These are phyloP conservation scores for Tolypocladium sp. DNA, from an alignment of 2,329 filamentous ascomycete genomes.

Conservation along the genomic window DNA sequence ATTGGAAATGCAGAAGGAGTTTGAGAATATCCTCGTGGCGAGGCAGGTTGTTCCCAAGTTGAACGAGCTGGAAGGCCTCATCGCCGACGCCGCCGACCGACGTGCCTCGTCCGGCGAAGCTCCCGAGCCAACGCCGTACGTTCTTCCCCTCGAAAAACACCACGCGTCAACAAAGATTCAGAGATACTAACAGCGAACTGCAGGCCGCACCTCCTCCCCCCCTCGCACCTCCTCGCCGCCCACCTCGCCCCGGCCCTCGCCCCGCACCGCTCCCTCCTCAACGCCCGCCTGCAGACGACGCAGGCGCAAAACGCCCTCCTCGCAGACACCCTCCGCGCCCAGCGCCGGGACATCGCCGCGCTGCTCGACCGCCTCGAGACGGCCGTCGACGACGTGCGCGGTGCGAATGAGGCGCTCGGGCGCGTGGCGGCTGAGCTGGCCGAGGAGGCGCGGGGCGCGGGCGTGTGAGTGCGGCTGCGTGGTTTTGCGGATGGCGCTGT, in stretches of 20 bases:
- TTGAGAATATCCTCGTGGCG: slow-evolving; percentile 41
- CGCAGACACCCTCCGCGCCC: slow-evolving; percentile 39
- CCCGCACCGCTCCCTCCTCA: slow-evolving; percentile 45
- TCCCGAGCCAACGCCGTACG: slow-evolving; percentile 36
- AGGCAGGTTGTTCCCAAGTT: slow-evolving; percentile 46
- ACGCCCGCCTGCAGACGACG: slow-evolving; percentile 45
- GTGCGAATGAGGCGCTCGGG: slow-evolving; percentile 39
- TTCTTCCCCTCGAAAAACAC: slow-evolving; percentile 2
- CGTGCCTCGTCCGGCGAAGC: slow-evolving; percentile 12
- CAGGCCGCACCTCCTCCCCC: slow-evolving; percentile 49
- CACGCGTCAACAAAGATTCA: too few relatives aligned
- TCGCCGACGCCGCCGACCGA: slow-evolving; percentile 36
- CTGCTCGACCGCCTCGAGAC: slow-evolving; percentile 41
- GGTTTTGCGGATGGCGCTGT: not conserved
- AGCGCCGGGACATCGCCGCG: slow-evolving; percentile 45
- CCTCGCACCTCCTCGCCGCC: slow-evolving; percentile 40
- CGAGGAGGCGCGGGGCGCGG: slow-evolving; percentile 33
- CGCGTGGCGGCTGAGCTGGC: slow-evolving; percentile 39
- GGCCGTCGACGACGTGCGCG: slow-evolving; percentile 43
- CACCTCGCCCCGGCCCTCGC: slow-evolving; percentile 45
- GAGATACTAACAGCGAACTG: not conserved
- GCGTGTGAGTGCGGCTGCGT: slow-evolving; percentile 1
- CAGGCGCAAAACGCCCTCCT: slow-evolving; percentile 48
- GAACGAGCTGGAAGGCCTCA: slow-evolving; percentile 49
- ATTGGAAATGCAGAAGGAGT: slow-evolving; percentile 35